Evolutionary conservation across 805 yeast genomes (phyloP).

Genomic region (Hanseniaspora occidentalis): DNA sequence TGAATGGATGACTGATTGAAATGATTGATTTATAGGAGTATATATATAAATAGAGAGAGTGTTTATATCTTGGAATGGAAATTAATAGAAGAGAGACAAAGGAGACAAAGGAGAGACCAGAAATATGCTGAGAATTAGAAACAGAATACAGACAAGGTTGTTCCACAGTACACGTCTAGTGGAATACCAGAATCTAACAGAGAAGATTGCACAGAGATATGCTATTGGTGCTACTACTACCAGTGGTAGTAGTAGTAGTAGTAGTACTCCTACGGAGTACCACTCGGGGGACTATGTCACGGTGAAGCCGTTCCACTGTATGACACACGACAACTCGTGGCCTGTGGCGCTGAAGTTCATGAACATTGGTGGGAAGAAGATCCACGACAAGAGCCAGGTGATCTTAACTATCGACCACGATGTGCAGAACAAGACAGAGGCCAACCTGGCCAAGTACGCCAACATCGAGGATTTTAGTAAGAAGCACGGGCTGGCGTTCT

Average conservation of each 20-base stretch:
- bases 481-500: constrained; percentile 87
- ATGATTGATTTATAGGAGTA: too few species aligned
- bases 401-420: constrained; percentile 97
- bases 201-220: constrained; percentile 86
- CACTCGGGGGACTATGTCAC: constrained; percentile 90
- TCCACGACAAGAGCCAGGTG: constrained; percentile 78
- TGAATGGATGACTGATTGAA: too few species aligned
- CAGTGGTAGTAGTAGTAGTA: too few species aligned
- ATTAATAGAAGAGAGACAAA: too few species aligned
- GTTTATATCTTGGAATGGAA: too few species aligned
- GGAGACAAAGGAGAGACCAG: too few species aligned
- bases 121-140: too few species aligned
- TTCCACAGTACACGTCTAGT: not conserved
- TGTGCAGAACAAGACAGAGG: constrained; percentile 85
- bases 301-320: constrained; percentile 90
- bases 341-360: constrained; percentile 95
- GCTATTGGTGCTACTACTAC: constrained; percentile 43
- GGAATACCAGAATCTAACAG: constrained; percentile 70
- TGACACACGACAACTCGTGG: constrained; percentile 99
- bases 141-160: too few species aligned
- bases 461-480: constrained; percentile 86
- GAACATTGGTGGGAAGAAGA: constrained; percentile 82
- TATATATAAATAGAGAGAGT: too few species aligned
- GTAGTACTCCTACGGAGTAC: constrained; percentile 64
- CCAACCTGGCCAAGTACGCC: constrained; percentile 74